Percentiles rank a stretch among this genome's conserved stretches.
phyloP scores from a whole-genome alignment of 2,329 filamentous ascomycete genomes.

The Macrophomina tecta region DNA sequence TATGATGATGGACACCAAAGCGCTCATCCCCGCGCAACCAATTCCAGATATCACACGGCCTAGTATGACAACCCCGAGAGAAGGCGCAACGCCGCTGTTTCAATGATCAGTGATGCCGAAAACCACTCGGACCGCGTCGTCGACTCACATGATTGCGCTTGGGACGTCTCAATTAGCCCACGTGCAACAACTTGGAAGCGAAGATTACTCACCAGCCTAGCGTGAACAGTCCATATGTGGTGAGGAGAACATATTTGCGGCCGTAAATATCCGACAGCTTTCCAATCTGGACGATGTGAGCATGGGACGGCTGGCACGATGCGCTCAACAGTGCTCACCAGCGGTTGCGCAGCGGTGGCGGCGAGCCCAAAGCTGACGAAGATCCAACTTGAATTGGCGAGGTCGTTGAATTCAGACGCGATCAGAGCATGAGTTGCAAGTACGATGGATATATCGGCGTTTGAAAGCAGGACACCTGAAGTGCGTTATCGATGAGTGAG shows the following conservation, averaged over 20 bases:
- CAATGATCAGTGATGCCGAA: conserved; percentile 24
- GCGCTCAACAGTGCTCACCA: conserved; percentile 32
- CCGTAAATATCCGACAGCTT: conserved; percentile 55
- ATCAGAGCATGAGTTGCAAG: conserved; percentile 68
- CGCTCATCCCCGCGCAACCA: conserved; percentile 52
- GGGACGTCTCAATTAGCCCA: too few species aligned
- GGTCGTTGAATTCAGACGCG: conserved; percentile 52
- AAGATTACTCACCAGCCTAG: conserved; percentile 44
- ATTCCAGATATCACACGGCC: conserved; percentile 51
- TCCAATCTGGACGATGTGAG: conserved; percentile 42
- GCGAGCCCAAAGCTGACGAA: conserved; percentile 53
- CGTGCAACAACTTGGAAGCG: not conserved
- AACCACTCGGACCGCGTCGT: rapidly evolving
- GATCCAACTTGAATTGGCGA: conserved; percentile 52
- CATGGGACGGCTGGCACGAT: too few species aligned
- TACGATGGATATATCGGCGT: conserved; percentile 68
- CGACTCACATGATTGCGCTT: not conserved
- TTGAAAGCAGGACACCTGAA: conserved; percentile 67
- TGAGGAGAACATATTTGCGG: conserved; percentile 47
- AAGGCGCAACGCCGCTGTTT: conserved; percentile 44
- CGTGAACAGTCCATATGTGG: conserved; percentile 50
- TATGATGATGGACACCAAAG: conserved; percentile 29
- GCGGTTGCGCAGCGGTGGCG: conserved; percentile 47
- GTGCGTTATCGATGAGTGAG: not conserved
- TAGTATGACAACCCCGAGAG: conserved; percentile 49